Evolutionary conservation across 2,329 filamentous ascomycete genomes (phyloP), one percentile per base, ranked within the genome.

Genomic region (Cladophialophora chaetospira): DNA sequence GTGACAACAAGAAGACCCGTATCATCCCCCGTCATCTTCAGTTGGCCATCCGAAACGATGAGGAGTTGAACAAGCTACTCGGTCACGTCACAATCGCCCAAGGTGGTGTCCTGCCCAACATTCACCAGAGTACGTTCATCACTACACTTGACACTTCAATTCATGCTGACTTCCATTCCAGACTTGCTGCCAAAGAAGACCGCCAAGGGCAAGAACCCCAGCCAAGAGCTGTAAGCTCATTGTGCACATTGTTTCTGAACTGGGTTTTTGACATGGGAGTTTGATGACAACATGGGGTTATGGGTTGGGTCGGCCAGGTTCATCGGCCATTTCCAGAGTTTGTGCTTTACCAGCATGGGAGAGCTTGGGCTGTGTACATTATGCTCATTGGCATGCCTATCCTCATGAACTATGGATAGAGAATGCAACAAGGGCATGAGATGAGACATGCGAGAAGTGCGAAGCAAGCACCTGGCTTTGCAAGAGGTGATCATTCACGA

Each of bases 1-100:
- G 94, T 70, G 94, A 99, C 82, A 97, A 97, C 88, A 99, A 99
- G 90, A 97, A 97, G 89, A 99, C 93, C 66, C 92, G 94, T 88
- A 99, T 99, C 82, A 99, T 97, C 62, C 94, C 94, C 66, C 91
- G 94, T 79, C 94, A 99, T 79, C 86, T 99, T 45, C 94, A 99
- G 83, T 91, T 99, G 69, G 94, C 94, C 79, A 99, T 99, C 82
- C 88, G 94, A 73, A 97, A 97, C 82, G 93, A 97, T 78, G 93
- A 97, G 85, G 94, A 99, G 81, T 78, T 97, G 89, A 97, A 97
- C 89, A 97, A 96, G 86, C 88, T 96, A 63, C 84, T 96, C 65
- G 92, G 92, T 57, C 91, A 96, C 75, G 91, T 96, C 78, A 97
- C 91, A 75, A 96, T 96, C 71, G 91, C 92, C 75, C 92, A 96